phyloP scores from a whole-genome alignment of 306 rosid species.

The Carpinus fangiana region DNA sequence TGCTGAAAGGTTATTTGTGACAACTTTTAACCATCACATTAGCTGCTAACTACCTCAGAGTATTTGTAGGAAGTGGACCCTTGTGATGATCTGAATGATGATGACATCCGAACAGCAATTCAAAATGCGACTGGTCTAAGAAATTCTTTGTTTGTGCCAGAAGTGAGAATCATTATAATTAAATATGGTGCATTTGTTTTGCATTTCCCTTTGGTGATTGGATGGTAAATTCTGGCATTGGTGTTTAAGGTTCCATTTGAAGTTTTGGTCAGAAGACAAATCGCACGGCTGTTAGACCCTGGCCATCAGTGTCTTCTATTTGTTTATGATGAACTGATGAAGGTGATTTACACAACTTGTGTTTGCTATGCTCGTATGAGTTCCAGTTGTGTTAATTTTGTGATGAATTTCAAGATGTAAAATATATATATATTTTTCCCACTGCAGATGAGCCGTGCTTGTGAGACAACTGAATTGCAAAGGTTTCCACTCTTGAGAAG shows the following conservation, averaged over 20 bases:
- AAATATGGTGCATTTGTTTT: conserved; percentile 4
- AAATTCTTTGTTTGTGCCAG: conserved; percentile 45
- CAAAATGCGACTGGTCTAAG: conserved; percentile 49
- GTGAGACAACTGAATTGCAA: conserved; percentile 36
- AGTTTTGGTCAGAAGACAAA: conserved; percentile 43
- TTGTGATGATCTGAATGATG: conserved; percentile 40
- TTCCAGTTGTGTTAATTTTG: background rate
- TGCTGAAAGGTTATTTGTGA: background rate
- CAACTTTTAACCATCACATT: background rate
- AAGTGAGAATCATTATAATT: conserved; percentile 32
- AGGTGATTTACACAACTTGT: conserved; percentile 27
- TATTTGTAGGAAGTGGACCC: conserved; percentile 49
- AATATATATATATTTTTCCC: background rate
- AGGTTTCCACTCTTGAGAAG: conserved; percentile 45
- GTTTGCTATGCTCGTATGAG: background rate
- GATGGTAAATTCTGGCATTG: conserved; percentile 8
- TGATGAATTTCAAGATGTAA: conserved; percentile 6
- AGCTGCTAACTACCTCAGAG: conserved; percentile 1
- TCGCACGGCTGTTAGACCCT: conserved; percentile 43
- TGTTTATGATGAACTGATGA: conserved; percentile 42
- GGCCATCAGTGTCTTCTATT: conserved; percentile 47
- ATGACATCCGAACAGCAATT: conserved; percentile 43
- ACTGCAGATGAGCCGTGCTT: conserved; percentile 43
- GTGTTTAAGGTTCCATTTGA: conserved; percentile 45
- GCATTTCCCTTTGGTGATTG: background rate